Conservation (phyloP, 768 basidiomycete genomes). For the Russula sp. region DNA sequence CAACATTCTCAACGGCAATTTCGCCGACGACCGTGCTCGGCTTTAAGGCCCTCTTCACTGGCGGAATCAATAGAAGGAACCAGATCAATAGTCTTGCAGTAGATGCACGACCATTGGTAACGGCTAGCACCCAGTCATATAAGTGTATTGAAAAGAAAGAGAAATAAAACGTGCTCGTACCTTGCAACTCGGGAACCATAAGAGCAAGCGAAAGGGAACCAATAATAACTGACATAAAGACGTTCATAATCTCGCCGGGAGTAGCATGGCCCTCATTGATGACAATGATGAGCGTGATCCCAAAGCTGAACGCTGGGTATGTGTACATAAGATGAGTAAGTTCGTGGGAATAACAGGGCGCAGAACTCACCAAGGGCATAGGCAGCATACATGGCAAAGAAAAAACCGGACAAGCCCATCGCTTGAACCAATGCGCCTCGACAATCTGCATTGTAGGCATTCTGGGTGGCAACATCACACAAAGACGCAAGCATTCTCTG, state of each 20-base stretch:
- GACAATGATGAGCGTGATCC: conserved; percentile 83
- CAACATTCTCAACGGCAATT: conserved; percentile 67
- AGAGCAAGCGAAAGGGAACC: conserved; percentile 83
- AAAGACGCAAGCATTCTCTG: conserved; percentile 56
- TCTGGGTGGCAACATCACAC: conserved; percentile 61
- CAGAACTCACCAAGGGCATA: conserved; percentile 57
- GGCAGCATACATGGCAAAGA: conserved; percentile 72
- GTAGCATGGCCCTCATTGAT: conserved; percentile 54
- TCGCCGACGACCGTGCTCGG: conserved; percentile 65
- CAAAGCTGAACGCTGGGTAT: conserved; percentile 73
- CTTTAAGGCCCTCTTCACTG: conserved; percentile 58
- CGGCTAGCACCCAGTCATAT: conserved; percentile 47
- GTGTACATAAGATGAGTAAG: neutral
- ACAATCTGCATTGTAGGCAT: conserved; percentile 48
- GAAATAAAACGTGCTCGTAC: conserved; percentile 22
- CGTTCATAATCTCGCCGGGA: conserved; percentile 73
- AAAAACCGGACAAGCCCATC: conserved; percentile 61
- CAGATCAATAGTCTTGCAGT: conserved; percentile 97
- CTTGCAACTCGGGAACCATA: conserved; percentile 62
- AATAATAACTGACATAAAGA: conserved; percentile 74
- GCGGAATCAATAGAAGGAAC: conserved; percentile 85
- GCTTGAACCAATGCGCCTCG: conserved; percentile 59
- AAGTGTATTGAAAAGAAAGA: neutral
- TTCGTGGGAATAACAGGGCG: neutral
- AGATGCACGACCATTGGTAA: conserved; percentile 75